Evolutionary conservation across 208 protist species (phyloP).

Genomic region (Wallacemonas sp.): DNA sequence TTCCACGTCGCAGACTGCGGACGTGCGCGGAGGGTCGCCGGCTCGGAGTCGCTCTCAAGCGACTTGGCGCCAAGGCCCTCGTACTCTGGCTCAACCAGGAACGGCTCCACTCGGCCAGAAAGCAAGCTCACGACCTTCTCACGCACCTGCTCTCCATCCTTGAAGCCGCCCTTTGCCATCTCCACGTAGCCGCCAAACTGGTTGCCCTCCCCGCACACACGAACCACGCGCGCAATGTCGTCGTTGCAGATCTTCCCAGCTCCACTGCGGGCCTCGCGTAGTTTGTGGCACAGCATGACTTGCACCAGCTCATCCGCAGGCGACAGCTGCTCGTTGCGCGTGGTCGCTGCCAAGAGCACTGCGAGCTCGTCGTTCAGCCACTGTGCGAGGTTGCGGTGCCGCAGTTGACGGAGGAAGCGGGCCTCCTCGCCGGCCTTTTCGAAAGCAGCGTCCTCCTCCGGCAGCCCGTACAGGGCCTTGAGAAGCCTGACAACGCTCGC

Average conservation of each 20-base stretch:
- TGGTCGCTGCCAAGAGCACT: slow-evolving; percentile 30
- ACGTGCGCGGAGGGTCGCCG: slow-evolving; percentile 20
- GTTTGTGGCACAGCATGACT: slow-evolving; percentile 77
- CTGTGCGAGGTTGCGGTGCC: slow-evolving; percentile 64
- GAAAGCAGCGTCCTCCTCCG: slow-evolving; percentile 64
- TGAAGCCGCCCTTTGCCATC: slow-evolving; percentile 48
- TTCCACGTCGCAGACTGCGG: slow-evolving; percentile 85
- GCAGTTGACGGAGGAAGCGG: slow-evolving; percentile 74
- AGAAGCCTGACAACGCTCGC: slow-evolving; percentile 59
- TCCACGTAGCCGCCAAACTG: slow-evolving; percentile 82
- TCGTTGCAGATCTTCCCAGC: slow-evolving; percentile 45
- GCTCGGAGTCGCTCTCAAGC: slow-evolving; percentile 5
- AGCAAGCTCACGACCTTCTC: slow-evolving; percentile 81
- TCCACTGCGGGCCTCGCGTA: slow-evolving; percentile 55
- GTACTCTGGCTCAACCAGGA: slow-evolving; percentile 74
- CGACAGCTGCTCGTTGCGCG: slow-evolving; percentile 15
- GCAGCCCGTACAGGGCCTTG: slow-evolving; percentile 81
- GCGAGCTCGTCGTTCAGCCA: slow-evolving; percentile 76
- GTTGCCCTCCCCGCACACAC: slow-evolving; percentile 84
- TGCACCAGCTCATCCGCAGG: slow-evolving; percentile 67
- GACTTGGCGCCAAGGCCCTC: not conserved
- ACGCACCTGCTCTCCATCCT: slow-evolving; percentile 51
- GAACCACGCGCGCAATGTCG: slow-evolving; percentile 72
- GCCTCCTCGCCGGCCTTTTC: slow-evolving; percentile 70
- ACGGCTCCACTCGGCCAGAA: slow-evolving; percentile 81